Base-by-base conservation (phyloP, 306 rosid genomes). In the Lathyrus aphaca region DNA sequence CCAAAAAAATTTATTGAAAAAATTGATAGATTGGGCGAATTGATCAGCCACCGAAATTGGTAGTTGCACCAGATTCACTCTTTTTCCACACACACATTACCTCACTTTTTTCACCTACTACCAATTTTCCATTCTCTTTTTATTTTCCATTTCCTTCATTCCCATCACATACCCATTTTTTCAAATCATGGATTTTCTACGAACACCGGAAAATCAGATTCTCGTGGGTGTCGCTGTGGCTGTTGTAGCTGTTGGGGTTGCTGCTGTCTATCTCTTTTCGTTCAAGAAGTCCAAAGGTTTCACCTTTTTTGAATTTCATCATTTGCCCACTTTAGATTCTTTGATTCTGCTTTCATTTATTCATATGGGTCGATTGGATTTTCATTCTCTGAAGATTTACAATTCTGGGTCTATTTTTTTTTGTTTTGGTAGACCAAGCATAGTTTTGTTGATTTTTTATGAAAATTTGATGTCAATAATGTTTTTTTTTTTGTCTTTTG, bases 221-320 rank as follows among this genome's bases (percentile, higher is more conserved):
- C 71, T 88, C 49, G 67, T 83, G 56, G 95, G 88, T 48, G 86
- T 72, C 0, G 81, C 82, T 0, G 85, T 88, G 6, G 86, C 95
- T 45, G 2, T 88, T 55, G 72, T 77, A n/a, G 95, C 86, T 57
- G 51, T 87, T 86, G 95, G 80, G 8, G 65, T 58, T 66, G 91
- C 73, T 66, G 92, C 87, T 63, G 19, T 64, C 66, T 81, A 76
- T 80, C 79, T 89, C 81, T 82, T 71, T 59, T 80, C 92, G 27
- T 86, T 88, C 12, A 84, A 72, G 51, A 92, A 88, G 82, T 48
- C 84, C 69, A 82, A 76, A 83, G 98, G 98, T 92, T 48, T 62
- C 9, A 46, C 13, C 61, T 45, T 58, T 68, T 61, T 19, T 40
- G 39, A 27, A 1, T 14, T 55, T 64, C 12, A 15, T 45, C 1